Percentiles rank a stretch among this genome's conserved stretches.
Conservation (phyloP, 306 rosid genomes). For the Nissolia schottii region DNA sequence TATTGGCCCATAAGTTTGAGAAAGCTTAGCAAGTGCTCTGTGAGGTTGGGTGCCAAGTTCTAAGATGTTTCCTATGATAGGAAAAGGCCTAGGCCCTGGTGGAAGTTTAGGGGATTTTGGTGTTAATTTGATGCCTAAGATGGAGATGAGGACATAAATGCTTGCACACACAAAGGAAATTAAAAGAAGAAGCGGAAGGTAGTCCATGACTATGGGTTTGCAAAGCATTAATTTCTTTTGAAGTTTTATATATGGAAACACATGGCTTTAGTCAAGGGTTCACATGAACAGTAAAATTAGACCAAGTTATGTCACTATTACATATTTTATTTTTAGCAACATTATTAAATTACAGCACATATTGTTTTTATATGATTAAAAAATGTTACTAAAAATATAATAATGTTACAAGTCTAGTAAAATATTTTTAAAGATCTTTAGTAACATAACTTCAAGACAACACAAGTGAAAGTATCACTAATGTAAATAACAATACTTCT, state of each 20-base stretch:
- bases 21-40: slow-evolving; percentile 17
- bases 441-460: too few species aligned
- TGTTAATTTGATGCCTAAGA: neutral
- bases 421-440: too few species aligned
- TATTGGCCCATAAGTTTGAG: slow-evolving; percentile 22
- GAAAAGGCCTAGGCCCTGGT: slow-evolving; percentile 42
- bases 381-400: too few species aligned
- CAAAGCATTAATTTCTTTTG: neutral
- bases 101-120: slow-evolving; percentile 15
- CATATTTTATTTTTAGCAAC: too few species aligned
- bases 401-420: too few species aligned
- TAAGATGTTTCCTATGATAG: slow-evolving; percentile 41
- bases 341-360: too few species aligned
- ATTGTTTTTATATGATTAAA: too few species aligned
- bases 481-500: too few species aligned
- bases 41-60: slow-evolving; percentile 43
- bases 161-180: neutral
- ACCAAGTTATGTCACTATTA: too few species aligned
- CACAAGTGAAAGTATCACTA: too few species aligned
- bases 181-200: neutral
- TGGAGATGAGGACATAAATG: neutral
- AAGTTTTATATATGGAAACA: neutral
- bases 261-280: neutral
- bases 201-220: neutral
- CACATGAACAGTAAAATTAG: too few species aligned